These are phyloP conservation scores for Flueggea neowawraea DNA, from an alignment of 441 rosid genomes.

Conservation along the genomic window DNA sequence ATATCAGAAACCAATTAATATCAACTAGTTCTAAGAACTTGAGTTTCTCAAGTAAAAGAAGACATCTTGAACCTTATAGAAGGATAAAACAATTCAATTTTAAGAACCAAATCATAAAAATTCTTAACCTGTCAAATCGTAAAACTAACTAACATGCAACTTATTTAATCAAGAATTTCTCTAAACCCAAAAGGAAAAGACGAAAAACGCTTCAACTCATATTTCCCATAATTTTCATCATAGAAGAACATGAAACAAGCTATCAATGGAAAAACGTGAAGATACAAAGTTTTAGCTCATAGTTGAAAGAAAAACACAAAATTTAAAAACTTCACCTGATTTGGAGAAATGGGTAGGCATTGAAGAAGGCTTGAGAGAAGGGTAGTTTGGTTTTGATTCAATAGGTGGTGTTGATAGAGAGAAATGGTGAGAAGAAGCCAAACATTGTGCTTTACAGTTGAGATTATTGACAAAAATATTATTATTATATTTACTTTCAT, in stretches of 20 bases:
- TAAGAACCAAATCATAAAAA: background rate
- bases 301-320: background rate
- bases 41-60: background rate
- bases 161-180: no score
- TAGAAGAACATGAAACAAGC: background rate
- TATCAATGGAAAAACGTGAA: background rate
- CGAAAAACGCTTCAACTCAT: no score
- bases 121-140: background rate
- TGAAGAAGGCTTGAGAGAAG: slow-evolving; percentile 25
- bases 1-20: background rate
- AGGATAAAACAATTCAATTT: background rate
- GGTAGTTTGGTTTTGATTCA: slow-evolving; percentile 14
- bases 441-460: slow-evolving; percentile 2
- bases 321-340: slow-evolving; percentile 38
- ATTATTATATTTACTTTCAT: slow-evolving; percentile 12
- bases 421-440: slow-evolving; percentile 19
- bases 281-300: background rate
- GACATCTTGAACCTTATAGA: background rate
- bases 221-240: no score
- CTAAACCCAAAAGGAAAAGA: no score
- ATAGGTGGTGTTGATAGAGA: slow-evolving; percentile 14
- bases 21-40: background rate
- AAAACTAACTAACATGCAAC: background rate
- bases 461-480: slow-evolving; percentile 5
- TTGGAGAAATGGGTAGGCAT: slow-evolving; percentile 32